Base-by-base conservation (phyloP, 2,329 filamentous ascomycete genomes). In the Cadophora malorum region DNA sequence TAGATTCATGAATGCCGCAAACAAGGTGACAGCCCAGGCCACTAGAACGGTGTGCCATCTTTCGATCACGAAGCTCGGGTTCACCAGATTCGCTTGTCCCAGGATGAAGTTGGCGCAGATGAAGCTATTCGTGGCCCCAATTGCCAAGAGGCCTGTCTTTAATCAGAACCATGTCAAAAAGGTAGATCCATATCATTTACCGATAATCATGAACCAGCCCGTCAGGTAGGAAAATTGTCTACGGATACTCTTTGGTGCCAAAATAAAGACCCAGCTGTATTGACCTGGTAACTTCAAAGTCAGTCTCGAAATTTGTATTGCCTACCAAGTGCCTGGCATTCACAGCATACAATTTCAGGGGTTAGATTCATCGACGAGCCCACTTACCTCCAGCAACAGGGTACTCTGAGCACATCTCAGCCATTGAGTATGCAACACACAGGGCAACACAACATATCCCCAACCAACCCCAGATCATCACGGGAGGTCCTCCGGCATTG, bases 391-490 rank as follows among this genome's bases (percentile, higher is more conserved):
- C 83, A 9, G 85, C 85, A 25, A 86, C 80, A 0, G 85, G 85
- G 70, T 84, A 87, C 69, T 83, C 84, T 33, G 82, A 83, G 68
- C 85, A 87, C 80, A 85, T 87, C 73, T 88, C 86, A 23, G 86
- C 86, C 82, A 88, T 86, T 1, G 84, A 84, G 67, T 86, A 85
- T 12, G 84, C 85, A 6, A 88, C 85, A 8, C 82, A 80, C 14
- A 88, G 76, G 1, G 83, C 82, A 23, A 83, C 78, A 10, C 83
- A 60, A 68, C 83, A 85, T 28, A 87, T 82, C 4, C 81, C 84
- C 25, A 88, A 75, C 82, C 84, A 88, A 52, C 83, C 82, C 78
- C 84, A 88, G 7, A 88, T 80, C 83, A 88, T 88, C 52, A 88
- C 84, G 0, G 86, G 84, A 3, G 86, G 85, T 1, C 86, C 85